phyloP scores from a whole-genome alignment of 2,329 filamentous ascomycete genomes.

The Neospermospora avenae region DNA sequence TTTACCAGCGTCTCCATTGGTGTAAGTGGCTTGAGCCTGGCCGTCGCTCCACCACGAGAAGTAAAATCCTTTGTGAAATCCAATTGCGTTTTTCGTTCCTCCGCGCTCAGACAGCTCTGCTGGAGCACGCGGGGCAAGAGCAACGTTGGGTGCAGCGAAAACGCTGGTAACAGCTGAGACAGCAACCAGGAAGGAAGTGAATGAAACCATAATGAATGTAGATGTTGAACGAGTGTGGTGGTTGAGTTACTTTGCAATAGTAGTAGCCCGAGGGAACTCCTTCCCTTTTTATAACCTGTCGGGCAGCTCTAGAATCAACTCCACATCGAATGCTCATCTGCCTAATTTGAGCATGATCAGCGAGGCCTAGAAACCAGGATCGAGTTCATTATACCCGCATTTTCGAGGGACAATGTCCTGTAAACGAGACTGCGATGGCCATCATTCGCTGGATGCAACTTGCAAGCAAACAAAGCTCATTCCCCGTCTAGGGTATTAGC shows the following conservation, averaged over 20 bases:
- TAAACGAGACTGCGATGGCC: not conserved
- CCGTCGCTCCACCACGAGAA: conserved; percentile 60
- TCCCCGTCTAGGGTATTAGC: not conserved
- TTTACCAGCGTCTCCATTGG: conserved; percentile 48
- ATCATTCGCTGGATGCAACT: not conserved
- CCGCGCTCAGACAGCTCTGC: conserved; percentile 5
- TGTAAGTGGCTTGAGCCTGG: conserved; percentile 48
- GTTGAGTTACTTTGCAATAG: not conserved
- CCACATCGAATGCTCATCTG: not conserved
- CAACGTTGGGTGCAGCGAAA: conserved; percentile 14
- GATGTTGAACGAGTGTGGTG: not conserved
- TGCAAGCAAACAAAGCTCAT: not conserved
- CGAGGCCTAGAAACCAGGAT: not conserved
- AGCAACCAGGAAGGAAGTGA: conserved; percentile 21
- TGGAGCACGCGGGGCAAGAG: not conserved
- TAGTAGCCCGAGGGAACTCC: not conserved
- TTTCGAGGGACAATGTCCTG: not conserved
- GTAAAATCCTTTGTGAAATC: conserved; percentile 55
- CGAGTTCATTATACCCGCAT: not conserved
- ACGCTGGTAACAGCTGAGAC: conserved; percentile 17
- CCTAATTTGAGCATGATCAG: not conserved
- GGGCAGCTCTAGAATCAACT: not conserved
- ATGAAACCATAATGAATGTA: conserved; percentile 21
- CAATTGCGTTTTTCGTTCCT: conserved; percentile 43
- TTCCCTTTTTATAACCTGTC: not conserved